phyloP scores from a whole-genome alignment of 192 early-diverging fungal species.

The Obelidium mucronatum region DNA sequence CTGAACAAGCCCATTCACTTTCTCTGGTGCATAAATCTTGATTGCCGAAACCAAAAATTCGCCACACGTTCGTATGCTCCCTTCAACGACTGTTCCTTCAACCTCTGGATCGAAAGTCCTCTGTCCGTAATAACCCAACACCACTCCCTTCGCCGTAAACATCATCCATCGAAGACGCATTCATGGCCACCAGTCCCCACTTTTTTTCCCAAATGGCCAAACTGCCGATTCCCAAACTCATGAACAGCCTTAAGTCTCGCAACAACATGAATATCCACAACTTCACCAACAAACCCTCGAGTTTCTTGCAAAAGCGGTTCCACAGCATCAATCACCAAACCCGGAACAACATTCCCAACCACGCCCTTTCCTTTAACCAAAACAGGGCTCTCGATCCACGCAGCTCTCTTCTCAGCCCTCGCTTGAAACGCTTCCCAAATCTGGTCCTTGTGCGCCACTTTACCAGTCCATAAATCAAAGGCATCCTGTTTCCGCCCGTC shows the following conservation, averaged over 20 bases:
- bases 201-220: background rate
- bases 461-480: constrained; percentile 61
- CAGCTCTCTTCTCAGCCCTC: constrained; percentile 43
- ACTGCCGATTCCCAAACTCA: background rate
- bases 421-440: constrained; percentile 29
- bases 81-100: constrained; percentile 5
- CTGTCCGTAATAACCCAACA: no score
- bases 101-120: background rate
- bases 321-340: constrained; percentile 45
- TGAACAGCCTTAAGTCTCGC: background rate
- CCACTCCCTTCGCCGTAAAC: background rate
- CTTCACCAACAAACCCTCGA: constrained; percentile 28
- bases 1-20: constrained; percentile 46
- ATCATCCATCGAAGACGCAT: background rate
- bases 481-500: constrained; percentile 60
- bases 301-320: constrained; percentile 52
- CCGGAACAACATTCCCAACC: constrained; percentile 49
- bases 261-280: constrained; percentile 6
- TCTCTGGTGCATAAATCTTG: constrained; percentile 54
- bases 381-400: constrained; percentile 43
- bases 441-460: constrained; percentile 1
- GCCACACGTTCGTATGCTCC: background rate
- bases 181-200: background rate
- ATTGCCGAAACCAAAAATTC: constrained; percentile 41
- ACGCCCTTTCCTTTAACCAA: constrained; percentile 42